Conservation (phyloP, 1,284 basidiomycete genomes). For the Melampsora larici-populina region DNA sequence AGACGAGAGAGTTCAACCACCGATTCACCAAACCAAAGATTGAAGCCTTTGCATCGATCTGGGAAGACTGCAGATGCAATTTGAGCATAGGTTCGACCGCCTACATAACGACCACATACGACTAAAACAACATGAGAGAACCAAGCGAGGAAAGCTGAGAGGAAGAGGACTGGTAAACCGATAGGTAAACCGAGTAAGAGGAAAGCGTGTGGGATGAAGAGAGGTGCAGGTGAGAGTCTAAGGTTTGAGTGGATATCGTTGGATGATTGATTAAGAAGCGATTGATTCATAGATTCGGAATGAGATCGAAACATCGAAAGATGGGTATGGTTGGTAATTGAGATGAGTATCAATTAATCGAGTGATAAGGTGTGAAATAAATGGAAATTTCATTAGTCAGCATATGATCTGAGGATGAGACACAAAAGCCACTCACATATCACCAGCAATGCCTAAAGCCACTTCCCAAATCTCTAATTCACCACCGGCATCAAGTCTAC, state of each 20-base stretch:
- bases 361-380: no score
- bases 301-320: no score
- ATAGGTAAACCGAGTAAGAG: constrained; percentile 47
- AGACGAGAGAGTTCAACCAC: constrained; percentile 27
- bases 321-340: no score
- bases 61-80: constrained; percentile 50
- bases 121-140: constrained; percentile 48
- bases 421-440: constrained; percentile 34
- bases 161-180: constrained; percentile 47
- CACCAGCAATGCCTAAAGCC: constrained; percentile 35
- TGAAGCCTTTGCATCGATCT: constrained; percentile 45
- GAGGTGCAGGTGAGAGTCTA: constrained; percentile 46
- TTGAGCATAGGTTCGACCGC: constrained; percentile 49
- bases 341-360: no score
- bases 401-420: background rate
- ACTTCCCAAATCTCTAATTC: constrained; percentile 43
- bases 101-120: constrained; percentile 50
- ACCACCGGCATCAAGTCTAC: constrained; percentile 37
- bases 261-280: background rate
- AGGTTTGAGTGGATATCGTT: background rate
- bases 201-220: constrained; percentile 49
- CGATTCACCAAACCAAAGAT: constrained; percentile 36
- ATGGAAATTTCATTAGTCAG: background rate
- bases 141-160: constrained; percentile 48
- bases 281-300: background rate